Conservation (phyloP, 495 filamentous ascomycete genomes). For the Chaetomium cochliodes region DNA sequence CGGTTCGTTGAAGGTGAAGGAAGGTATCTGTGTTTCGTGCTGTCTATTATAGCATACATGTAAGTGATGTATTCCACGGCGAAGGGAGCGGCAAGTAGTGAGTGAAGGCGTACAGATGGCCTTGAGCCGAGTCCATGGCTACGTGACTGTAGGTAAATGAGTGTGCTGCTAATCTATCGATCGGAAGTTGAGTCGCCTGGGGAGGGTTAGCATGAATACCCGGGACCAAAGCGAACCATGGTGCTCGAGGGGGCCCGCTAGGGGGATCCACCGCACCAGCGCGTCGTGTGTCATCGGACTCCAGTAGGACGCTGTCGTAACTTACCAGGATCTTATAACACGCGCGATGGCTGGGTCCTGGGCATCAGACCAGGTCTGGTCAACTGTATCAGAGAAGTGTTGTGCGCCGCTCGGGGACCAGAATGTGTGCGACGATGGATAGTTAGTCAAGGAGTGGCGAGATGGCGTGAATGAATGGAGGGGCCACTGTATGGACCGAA, state of each 20-base stretch:
- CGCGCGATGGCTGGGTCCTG: constrained; percentile 32
- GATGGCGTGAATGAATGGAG: constrained; percentile 14
- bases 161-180: constrained; percentile 39
- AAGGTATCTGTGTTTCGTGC: constrained; percentile 45
- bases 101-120: constrained; percentile 42
- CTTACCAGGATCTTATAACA: constrained; percentile 42
- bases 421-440: neutral
- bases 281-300: constrained; percentile 35
- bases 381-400: constrained; percentile 12
- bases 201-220: constrained; percentile 40
- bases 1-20: constrained; percentile 42
- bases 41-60: constrained; percentile 40
- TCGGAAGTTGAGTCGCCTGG: constrained; percentile 32
- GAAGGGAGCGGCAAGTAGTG: constrained; percentile 14
- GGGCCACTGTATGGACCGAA: constrained; percentile 8
- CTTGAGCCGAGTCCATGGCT: constrained; percentile 45
- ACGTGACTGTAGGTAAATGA: constrained; percentile 29
- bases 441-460: constrained; percentile 10
- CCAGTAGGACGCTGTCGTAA: constrained; percentile 32
- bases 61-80: constrained; percentile 35
- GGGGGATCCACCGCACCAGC: constrained; percentile 29
- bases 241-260: constrained; percentile 27
- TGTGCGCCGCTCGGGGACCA: neutral
- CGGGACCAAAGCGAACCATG: constrained; percentile 26
- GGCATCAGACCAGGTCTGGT: constrained; percentile 21